Percentiles rank a stretch among this genome's conserved stretches.
phyloP scores from a whole-genome alignment of 106 monocot species.

The Dioscorea zingiberensis region DNA sequence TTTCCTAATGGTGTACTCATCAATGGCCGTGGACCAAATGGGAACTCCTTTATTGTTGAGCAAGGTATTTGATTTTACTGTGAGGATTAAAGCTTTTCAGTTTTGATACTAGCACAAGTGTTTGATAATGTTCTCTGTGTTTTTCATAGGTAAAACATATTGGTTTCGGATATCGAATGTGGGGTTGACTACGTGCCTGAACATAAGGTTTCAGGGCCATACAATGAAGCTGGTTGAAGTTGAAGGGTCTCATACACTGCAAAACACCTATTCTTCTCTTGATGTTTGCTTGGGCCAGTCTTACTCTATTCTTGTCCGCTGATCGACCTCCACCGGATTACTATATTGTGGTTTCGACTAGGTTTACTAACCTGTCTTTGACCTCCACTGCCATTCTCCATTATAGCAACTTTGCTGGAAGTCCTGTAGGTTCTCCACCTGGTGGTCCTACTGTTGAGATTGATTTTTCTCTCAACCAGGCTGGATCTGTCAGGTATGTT shows the following conservation, averaged over 20 bases:
- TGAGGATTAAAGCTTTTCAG: too few species aligned
- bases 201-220: too few species aligned
- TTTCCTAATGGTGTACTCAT: conserved; percentile 27
- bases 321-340: conserved; percentile 53
- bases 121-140: too few species aligned
- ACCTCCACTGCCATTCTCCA: conserved; percentile 55
- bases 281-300: conserved; percentile 78
- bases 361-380: conserved; percentile 44
- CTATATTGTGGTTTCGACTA: conserved; percentile 66
- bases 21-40: conserved; percentile 33
- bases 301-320: conserved; percentile 63
- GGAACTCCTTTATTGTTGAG: conserved; percentile 27
- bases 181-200: too few species aligned
- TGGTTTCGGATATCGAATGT: too few species aligned
- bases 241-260: too few species aligned
- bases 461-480: too few species aligned
- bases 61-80: conserved; percentile 22
- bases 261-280: too few species aligned
- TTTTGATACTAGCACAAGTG: too few species aligned
- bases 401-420: conserved; percentile 41
- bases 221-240: too few species aligned
- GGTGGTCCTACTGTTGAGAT: too few species aligned
- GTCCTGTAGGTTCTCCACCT: conserved; percentile 33
- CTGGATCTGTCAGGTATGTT: conserved; percentile 58
- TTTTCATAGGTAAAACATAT: too few species aligned